Evolutionary conservation across 306 rosid genomes (phyloP).

Genomic region (Dicorynia guianensis): DNA sequence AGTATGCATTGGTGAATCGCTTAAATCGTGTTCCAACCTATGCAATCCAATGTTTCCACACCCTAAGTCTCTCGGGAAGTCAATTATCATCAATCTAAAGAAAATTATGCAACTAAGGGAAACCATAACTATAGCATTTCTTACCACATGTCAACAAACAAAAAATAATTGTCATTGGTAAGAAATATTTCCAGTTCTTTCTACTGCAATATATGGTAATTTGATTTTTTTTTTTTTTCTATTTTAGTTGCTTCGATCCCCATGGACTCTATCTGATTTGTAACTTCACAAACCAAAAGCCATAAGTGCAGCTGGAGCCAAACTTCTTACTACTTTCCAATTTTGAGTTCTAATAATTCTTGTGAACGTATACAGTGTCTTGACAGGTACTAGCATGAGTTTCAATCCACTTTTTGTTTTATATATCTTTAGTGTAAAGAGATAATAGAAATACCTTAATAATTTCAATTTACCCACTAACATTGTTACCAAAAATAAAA

Average conservation of each 20-base stretch:
- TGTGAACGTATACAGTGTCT: too few species aligned
- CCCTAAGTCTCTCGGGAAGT: background rate
- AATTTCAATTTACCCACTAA: too few species aligned
- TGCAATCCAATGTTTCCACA: background rate
- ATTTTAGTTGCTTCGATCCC: slow-evolving; percentile 10
- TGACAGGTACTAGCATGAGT: too few species aligned
- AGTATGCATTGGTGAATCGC: slow-evolving; percentile 1
- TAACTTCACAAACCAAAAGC: slow-evolving; percentile 21
- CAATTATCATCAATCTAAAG: slow-evolving; percentile 5
- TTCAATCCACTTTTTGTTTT: too few species aligned
- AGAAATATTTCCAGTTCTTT: background rate
- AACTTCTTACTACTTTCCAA: slow-evolving; percentile 17
- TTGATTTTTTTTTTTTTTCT: background rate
- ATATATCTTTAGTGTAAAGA: too few species aligned
- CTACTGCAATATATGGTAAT: background rate
- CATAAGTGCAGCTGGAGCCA: background rate
- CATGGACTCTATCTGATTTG: background rate
- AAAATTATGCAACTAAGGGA: slow-evolving; percentile 6
- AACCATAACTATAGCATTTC: background rate
- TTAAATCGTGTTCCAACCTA: slow-evolving; percentile 1
- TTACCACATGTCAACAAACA: background rate
- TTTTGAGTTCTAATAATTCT: too few species aligned
- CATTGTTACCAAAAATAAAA: too few species aligned
- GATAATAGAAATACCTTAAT: too few species aligned
- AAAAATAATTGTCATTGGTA: background rate